Base-by-base conservation (phyloP, 371 early-diverging fungal genomes). In the Mortierella sp. region DNA sequence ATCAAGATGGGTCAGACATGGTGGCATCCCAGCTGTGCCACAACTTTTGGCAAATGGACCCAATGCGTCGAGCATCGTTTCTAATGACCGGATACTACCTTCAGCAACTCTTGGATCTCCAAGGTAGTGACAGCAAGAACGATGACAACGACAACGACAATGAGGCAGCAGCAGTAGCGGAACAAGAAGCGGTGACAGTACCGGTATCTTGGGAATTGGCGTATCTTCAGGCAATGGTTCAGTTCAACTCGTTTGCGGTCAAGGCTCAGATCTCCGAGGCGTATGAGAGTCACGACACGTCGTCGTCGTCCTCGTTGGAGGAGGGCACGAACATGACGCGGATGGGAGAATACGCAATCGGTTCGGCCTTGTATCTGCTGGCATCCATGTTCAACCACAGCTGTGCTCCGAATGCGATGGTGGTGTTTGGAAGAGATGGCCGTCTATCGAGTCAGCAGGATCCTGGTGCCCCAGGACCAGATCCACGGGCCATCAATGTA, bases 371-470 rank as follows among this genome's bases (percentile, higher is more conserved):
- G 2, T 76, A 76, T n/a, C 44, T 69, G 25, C 34, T 68, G 22
- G 66, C 77, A 4, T 76, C 69, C 21, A 68, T 76, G 62, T 68
- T 76, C 39, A 76, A 76, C 43, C 77, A 76, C 37, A 68, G 69
- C 46, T 76, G 77, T 41, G 65, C 69, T 10, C 77, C 77, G 2
- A 68, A 68, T 34, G 77, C 77, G 1, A 63, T 76, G 58, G 62
- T 57, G 3, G 69, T 76, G n/a, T 76, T 76, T 55, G 77, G 77
- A 1, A 21, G 10, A 12, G 47, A 61, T 19, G 52, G 54, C 14
- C 13, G 55, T 13, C 25, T n/a, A 17, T 43, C 24, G 17, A 41
- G 13, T 8, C 37, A 41, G 16, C 41, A 41, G 16, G 41, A 41
- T 16, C 17, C 41, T 41, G 16, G 3, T 16, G 41, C 41, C 6